Percentiles rank a stretch among this genome's conserved stretches.
Evolutionary conservation across 2,329 filamentous ascomycete genomes (phyloP).

Genomic region (Delphinella strobiligena): DNA sequence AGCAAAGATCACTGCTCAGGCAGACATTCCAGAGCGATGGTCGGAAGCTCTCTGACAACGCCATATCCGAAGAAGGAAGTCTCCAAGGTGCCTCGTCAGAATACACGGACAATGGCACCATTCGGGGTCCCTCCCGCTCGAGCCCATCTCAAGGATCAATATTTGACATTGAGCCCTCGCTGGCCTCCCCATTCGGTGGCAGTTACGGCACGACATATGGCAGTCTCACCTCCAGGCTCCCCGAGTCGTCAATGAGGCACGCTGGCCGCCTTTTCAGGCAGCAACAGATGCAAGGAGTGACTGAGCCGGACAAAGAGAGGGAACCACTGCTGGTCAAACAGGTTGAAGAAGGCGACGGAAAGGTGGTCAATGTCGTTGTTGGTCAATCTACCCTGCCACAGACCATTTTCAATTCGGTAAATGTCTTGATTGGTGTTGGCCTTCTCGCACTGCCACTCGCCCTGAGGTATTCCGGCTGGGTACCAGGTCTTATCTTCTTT

Average conservation of each 20-base stretch:
- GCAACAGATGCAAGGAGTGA: conserved; percentile 31
- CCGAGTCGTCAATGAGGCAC: conserved; percentile 44
- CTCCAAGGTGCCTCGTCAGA: conserved; percentile 17
- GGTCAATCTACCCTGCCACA: conserved; percentile 93
- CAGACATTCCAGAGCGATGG: conserved; percentile 26
- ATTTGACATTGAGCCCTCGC: conserved; percentile 37
- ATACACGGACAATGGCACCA: conserved; percentile 8
- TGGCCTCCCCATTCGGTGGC: conserved; percentile 57
- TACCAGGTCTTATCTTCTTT: conserved; percentile 67
- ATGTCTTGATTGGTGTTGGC: conserved; percentile 82
- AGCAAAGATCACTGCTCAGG: conserved; percentile 30
- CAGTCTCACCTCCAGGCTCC: conserved; percentile 44
- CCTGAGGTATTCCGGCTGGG: conserved; percentile 77
- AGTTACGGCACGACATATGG: conserved; percentile 57
- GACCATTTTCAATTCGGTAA: conserved; percentile 93
- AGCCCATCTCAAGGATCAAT: conserved; percentile 28
- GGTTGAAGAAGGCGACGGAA: conserved; percentile 73
- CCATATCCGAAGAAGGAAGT: conserved; percentile 21
- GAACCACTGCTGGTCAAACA: conserved; percentile 79
- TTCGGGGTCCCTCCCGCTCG: conserved; percentile 14
- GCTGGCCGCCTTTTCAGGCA: conserved; percentile 39
- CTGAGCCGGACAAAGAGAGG: conserved; percentile 33
- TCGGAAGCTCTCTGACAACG: conserved; percentile 25
- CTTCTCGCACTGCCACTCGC: conserved; percentile 80
- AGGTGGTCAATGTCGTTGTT: conserved; percentile 70